phyloP scores from a whole-genome alignment of 1,284 basidiomycete species.

The Anthracocystis setariae region DNA sequence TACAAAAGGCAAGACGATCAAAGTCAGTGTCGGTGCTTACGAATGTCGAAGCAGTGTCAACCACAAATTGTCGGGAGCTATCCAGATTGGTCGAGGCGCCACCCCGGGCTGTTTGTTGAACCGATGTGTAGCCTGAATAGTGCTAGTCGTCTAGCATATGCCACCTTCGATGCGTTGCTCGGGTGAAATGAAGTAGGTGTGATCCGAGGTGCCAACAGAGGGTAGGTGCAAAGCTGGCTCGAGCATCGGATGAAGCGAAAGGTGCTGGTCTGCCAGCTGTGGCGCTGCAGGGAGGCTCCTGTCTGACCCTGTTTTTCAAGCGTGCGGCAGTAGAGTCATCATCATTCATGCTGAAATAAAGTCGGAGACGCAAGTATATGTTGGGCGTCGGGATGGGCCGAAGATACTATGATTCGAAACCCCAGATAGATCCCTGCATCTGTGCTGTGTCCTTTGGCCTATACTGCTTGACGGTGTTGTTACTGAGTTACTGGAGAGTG shows the following conservation, averaged over 20 bases:
- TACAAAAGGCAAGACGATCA: background rate
- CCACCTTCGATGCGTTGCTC: no score
- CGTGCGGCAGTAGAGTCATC: background rate
- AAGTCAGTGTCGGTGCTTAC: conserved; percentile 23
- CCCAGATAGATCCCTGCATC: no score
- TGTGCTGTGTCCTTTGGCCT: no score
- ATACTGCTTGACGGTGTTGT: no score
- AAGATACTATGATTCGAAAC: no score
- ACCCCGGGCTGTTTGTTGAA: background rate
- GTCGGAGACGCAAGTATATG: no score
- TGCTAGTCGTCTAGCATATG: no score
- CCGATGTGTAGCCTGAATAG: no score
- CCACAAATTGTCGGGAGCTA: background rate
- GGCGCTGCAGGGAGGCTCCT: background rate
- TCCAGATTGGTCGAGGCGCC: background rate
- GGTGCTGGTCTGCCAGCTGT: background rate
- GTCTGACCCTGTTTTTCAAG: background rate
- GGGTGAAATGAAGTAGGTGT: no score
- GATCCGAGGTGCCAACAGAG: no score
- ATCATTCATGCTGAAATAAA: no score
- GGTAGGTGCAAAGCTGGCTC: background rate
- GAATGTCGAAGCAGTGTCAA: background rate
- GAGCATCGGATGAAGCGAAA: background rate
- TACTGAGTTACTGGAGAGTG: background rate
- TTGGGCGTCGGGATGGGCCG: no score